These are phyloP conservation scores for Aspergillus funiculosus DNA, from an alignment of 495 filamentous ascomycete genomes.

Conservation along the genomic window DNA sequence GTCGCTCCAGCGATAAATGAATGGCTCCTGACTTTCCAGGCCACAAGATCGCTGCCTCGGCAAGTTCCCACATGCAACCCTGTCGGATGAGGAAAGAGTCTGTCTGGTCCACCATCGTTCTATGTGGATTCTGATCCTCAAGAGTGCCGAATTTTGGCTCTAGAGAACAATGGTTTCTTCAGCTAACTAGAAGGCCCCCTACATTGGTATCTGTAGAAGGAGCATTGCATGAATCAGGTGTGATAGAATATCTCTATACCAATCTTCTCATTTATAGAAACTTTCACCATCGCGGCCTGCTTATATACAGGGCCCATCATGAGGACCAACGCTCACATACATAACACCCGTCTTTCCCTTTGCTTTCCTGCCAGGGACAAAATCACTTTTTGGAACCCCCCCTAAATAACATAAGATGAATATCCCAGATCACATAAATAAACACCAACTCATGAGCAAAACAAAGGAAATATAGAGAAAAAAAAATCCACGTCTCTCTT, in stretches of 20 bases:
- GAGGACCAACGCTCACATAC: conserved; percentile 24
- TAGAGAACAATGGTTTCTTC: no score
- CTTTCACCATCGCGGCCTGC: conserved; percentile 18
- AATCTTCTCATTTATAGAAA: conserved; percentile 11
- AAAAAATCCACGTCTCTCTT: conserved; percentile 14
- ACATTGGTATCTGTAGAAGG: neutral
- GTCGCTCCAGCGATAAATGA: no score
- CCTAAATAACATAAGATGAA: conserved; percentile 19
- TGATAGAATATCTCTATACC: neutral
- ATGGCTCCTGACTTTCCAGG: neutral
- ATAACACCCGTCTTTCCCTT: conserved; percentile 30
- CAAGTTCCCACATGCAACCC: conserved; percentile 8
- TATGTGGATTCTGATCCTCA: no score
- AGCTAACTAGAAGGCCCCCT: no score
- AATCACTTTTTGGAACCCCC: conserved; percentile 35
- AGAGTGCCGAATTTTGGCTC: no score
- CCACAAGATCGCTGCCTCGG: conserved; percentile 7
- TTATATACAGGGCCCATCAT: conserved; percentile 35
- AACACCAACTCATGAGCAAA: conserved; percentile 30
- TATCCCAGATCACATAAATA: conserved; percentile 30
- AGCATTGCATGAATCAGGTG: neutral
- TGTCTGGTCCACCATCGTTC: no score
- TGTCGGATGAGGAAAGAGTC: conserved; percentile 1
- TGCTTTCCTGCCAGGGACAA: conserved; percentile 22
- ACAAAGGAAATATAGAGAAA: conserved; percentile 8